These are phyloP conservation scores for Abrus pulchellus DNA, from an alignment of 306 rosid species.

Conservation along the genomic window DNA sequence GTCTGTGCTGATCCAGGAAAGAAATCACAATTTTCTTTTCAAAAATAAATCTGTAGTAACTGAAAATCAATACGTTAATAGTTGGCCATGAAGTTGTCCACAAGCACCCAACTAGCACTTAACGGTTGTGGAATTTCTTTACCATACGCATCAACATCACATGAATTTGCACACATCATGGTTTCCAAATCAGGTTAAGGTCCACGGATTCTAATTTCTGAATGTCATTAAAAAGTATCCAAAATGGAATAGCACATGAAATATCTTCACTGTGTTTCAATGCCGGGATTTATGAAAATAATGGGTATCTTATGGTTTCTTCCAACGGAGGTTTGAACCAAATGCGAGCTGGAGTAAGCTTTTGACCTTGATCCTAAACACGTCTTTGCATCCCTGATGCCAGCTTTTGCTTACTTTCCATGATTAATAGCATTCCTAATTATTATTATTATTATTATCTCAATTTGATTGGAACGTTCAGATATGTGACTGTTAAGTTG, in stretches of 20 bases:
- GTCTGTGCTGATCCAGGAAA: conserved; percentile 1
- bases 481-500: no score
- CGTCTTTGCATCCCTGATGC: no score
- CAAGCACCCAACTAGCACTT: conserved; percentile 1
- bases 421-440: neutral
- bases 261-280: neutral
- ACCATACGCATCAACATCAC: neutral
- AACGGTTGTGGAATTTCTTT: conserved; percentile 4
- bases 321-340: conserved; percentile 85
- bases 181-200: neutral
- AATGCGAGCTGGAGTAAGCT: conserved; percentile 79
- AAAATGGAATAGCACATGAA: neutral
- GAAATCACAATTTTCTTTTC: neutral
- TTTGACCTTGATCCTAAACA: neutral
- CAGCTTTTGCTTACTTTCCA: no score
- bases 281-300: conserved; percentile 66
- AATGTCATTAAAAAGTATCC: neutral
- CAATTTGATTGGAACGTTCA: no score
- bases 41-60: neutral
- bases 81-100: conserved; percentile 2
- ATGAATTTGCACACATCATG: conserved; percentile 33
- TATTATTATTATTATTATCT: no score
- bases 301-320: conserved; percentile 79
- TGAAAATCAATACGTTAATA: conserved; percentile 30
- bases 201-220: neutral